These are phyloP conservation scores for Naganishia albida DNA, from an alignment of 1,284 basidiomycete genomes.

Conservation along the genomic window DNA sequence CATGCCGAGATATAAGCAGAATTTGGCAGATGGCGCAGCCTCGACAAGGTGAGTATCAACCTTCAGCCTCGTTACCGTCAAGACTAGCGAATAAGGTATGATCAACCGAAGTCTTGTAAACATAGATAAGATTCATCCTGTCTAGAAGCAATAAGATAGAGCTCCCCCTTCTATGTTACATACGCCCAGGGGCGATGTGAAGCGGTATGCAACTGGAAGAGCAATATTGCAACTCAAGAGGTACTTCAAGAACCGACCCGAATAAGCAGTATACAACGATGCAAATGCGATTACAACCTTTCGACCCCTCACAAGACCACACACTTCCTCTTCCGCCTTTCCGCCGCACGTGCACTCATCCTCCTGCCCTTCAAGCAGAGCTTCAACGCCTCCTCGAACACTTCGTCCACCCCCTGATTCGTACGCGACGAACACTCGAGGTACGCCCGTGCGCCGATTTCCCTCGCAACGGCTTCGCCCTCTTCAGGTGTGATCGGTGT, in stretches of 20 bases:
- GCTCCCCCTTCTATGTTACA: too few species aligned
- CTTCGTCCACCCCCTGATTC: constrained; percentile 83
- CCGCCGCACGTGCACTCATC: constrained; percentile 58
- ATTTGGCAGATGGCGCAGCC: too few species aligned
- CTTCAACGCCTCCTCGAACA: constrained; percentile 76
- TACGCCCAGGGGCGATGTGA: too few species aligned
- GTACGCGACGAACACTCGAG: constrained; percentile 93
- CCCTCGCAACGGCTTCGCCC: constrained; percentile 75
- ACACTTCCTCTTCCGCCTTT: constrained; percentile 76
- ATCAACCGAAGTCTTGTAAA: too few species aligned
- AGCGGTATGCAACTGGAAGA: too few species aligned
- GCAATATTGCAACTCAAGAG: too few species aligned
- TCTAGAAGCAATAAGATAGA: too few species aligned
- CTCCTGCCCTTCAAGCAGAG: constrained; percentile 59
- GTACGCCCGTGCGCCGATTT: constrained; percentile 88
- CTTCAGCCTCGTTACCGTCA: too few species aligned
- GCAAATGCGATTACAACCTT: not conserved
- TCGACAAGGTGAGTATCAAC: too few species aligned
- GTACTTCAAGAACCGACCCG: not conserved
- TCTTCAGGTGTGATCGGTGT: constrained; percentile 77
- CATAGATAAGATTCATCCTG: too few species aligned
- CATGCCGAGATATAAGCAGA: too few species aligned
- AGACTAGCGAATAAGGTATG: too few species aligned
- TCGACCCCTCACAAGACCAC: constrained; percentile 64
- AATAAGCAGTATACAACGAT: constrained; percentile 11